Percentiles rank a stretch among this genome's conserved stretches.
phyloP scores from a whole-genome alignment of 2,329 filamentous ascomycete genomes.

The Immersiporthe knoxdaviesiana region DNA sequence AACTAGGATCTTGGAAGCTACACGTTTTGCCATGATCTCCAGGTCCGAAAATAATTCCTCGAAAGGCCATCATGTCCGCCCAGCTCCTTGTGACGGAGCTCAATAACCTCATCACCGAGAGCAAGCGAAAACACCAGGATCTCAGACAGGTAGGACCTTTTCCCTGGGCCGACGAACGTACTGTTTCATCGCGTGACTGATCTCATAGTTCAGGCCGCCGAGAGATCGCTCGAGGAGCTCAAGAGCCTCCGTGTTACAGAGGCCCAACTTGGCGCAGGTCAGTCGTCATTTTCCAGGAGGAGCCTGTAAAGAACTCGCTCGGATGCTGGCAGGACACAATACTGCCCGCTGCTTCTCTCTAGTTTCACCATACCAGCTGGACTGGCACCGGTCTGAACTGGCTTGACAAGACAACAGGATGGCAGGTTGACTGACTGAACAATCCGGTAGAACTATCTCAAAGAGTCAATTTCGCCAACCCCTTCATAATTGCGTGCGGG shows the following conservation, averaged over 20 bases:
- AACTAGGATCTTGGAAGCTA: background rate
- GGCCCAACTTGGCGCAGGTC: constrained; percentile 59
- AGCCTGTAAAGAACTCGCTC: background rate
- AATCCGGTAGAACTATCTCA: constrained; percentile 73
- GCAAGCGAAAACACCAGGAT: constrained; percentile 91
- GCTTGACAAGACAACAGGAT: background rate
- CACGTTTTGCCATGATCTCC: constrained; percentile 13
- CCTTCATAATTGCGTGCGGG: constrained; percentile 90
- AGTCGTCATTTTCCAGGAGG: constrained; percentile 46
- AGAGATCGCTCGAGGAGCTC: constrained; percentile 90
- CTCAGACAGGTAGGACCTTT: constrained; percentile 68
- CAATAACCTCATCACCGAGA: constrained; percentile 89
- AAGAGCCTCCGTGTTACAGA: constrained; percentile 77
- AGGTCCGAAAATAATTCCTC: constrained; percentile 7
- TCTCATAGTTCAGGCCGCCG: constrained; percentile 68
- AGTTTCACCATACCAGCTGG: constrained; percentile 9
- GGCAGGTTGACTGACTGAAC: constrained; percentile 14
- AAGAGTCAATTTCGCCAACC: constrained; percentile 82
- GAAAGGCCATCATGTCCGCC: constrained; percentile 72
- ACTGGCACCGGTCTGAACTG: background rate
- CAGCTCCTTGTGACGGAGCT: constrained; percentile 89
- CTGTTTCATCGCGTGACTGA: background rate
- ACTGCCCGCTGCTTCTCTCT: constrained; percentile 26
- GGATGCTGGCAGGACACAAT: background rate
- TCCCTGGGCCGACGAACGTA: constrained; percentile 34